These are phyloP conservation scores for Solanum pennellii DNA, from an alignment of 257 asterid genomes.

Conservation along the genomic window DNA sequence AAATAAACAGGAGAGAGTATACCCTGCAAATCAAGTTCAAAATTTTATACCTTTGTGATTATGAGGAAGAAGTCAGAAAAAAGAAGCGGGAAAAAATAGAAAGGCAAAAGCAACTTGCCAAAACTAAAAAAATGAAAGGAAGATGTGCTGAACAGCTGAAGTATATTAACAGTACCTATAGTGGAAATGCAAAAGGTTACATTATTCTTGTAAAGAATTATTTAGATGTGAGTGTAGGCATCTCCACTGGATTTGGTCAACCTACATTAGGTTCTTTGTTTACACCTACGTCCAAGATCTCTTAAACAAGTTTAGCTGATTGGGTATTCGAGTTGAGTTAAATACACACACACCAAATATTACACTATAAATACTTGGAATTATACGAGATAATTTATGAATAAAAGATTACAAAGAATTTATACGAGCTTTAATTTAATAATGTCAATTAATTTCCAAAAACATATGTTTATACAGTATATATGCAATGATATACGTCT, in stretches of 20 bases:
- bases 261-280: neutral
- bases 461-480: neutral
- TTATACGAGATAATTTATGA: neutral
- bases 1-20: slow-evolving; percentile 69
- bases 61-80: neutral
- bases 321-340: neutral
- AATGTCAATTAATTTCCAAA: neutral
- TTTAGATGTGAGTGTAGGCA: neutral
- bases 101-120: neutral
- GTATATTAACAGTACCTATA: neutral
- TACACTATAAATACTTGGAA: neutral
- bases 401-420: neutral
- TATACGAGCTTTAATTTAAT: neutral
- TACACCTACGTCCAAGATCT: neutral
- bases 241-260: neutral
- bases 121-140: neutral
- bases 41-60: neutral
- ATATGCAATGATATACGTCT: neutral
- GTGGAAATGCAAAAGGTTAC: neutral
- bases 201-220: neutral
- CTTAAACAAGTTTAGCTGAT: neutral
- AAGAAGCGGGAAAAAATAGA: neutral
- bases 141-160: neutral
- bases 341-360: neutral
- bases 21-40: slow-evolving; percentile 50